Evolutionary conservation across 495 filamentous ascomycete species (phyloP).

Genomic region (Aspergillus biplanus): DNA sequence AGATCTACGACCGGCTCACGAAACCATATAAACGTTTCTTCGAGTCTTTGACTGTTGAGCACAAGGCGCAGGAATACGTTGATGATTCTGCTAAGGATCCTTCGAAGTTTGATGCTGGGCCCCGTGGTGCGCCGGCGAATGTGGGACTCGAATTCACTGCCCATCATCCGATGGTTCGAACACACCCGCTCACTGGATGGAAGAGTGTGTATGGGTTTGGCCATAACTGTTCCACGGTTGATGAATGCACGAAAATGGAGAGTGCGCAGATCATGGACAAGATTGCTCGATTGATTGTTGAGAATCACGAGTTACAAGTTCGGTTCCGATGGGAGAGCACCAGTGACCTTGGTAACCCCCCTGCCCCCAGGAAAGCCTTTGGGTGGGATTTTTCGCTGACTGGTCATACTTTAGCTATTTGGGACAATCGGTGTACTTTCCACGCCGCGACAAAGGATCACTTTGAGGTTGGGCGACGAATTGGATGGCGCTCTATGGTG

Average conservation of each 20-base stretch:
- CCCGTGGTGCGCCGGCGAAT: constrained; percentile 2
- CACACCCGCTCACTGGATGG: constrained; percentile 10
- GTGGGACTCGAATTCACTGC: constrained; percentile 7
- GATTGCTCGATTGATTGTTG: constrained; percentile 6
- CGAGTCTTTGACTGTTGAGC: background rate
- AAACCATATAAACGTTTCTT: constrained; percentile 1
- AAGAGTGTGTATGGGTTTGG: constrained; percentile 8
- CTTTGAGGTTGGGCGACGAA: constrained; percentile 61
- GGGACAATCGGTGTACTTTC: constrained; percentile 10
- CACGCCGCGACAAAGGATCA: constrained; percentile 6
- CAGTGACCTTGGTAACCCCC: constrained; percentile 2
- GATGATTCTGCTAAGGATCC: constrained; percentile 1
- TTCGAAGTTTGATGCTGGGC: background rate
- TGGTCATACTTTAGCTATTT: background rate
- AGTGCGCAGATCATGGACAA: constrained; percentile 6
- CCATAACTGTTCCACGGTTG: background rate
- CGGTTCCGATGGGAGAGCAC: constrained; percentile 11
- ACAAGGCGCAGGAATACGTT: background rate
- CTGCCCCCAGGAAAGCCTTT: background rate
- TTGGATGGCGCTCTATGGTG: constrained; percentile 62
- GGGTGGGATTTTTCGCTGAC: background rate
- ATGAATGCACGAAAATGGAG: constrained; percentile 2
- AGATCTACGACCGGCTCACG: constrained; percentile 8
- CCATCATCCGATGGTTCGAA: constrained; percentile 9
- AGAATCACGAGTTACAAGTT: constrained; percentile 11